phyloP scores from a whole-genome alignment of 2,329 filamentous ascomycete species.

The Aureobasidium sp. region DNA sequence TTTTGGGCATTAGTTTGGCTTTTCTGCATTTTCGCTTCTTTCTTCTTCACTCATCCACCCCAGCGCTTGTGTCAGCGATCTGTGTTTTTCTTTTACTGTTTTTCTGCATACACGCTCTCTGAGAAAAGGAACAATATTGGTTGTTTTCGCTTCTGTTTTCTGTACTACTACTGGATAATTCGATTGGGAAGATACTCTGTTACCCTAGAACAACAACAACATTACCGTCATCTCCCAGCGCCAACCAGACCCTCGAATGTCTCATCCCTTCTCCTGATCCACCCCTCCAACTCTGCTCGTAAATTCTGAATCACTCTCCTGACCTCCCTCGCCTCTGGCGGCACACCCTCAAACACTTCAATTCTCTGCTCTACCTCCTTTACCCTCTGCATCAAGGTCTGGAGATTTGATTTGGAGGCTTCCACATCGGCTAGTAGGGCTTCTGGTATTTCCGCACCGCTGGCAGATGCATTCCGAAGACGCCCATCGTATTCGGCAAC shows the following conservation, averaged over 20 bases:
- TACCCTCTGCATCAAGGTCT: conserved; percentile 49
- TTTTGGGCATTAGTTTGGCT: not conserved
- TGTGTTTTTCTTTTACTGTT: not conserved
- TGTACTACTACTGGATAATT: not conserved
- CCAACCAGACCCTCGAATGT: conserved; percentile 70
- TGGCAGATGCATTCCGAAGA: conserved; percentile 17
- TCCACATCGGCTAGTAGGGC: conserved; percentile 52
- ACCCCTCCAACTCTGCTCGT: conserved; percentile 52
- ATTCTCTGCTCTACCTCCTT: conserved; percentile 55
- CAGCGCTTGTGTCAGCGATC: not conserved
- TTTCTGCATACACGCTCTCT: not conserved
- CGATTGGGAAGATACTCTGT: too few relatives aligned
- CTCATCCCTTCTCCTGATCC: conserved; percentile 58
- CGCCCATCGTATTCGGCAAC: conserved; percentile 55
- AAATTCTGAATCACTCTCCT: conserved; percentile 61
- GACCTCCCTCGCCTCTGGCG: conserved; percentile 61
- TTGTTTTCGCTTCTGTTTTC: not conserved
- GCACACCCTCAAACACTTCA: conserved; percentile 60
- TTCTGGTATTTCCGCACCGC: conserved; percentile 24
- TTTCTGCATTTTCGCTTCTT: not conserved
- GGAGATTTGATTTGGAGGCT: conserved; percentile 50
- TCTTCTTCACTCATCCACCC: not conserved
- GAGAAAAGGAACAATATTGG: not conserved
- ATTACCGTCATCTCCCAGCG: not conserved
- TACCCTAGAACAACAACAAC: not conserved